A percentile compares a stretch with the other conserved stretches of the same genome.
phyloP scores from a whole-genome alignment of 2,329 filamentous ascomycete species.

The Albophoma yamanashiensis region DNA sequence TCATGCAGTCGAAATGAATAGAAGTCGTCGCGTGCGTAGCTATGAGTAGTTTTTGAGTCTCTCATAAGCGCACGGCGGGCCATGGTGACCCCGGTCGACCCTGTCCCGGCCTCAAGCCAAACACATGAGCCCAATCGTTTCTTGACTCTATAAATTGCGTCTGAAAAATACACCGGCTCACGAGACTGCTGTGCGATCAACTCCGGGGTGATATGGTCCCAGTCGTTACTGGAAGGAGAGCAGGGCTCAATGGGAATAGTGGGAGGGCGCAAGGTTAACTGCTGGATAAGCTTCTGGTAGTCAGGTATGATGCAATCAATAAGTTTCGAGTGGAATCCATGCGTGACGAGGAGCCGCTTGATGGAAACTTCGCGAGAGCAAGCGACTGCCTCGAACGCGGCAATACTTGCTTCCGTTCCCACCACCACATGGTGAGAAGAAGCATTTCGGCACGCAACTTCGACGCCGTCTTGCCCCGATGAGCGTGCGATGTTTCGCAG shows the following conservation, averaged over 20 bases:
- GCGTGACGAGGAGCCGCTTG: constrained; percentile 1
- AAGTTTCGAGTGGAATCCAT: constrained; percentile 6
- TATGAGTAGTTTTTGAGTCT: not conserved
- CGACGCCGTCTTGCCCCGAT: not conserved
- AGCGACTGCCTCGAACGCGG: not conserved
- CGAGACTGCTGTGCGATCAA: constrained; percentile 18
- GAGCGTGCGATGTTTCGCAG: not conserved
- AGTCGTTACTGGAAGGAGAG: constrained; percentile 4
- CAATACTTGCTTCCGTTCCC: constrained; percentile 13
- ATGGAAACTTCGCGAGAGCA: not conserved
- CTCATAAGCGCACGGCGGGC: constrained; percentile 14
- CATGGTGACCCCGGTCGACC: constrained; percentile 21
- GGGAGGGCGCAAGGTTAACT: constrained; percentile 1
- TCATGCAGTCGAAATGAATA: not conserved
- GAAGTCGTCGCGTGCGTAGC: not conserved
- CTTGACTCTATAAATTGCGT: constrained; percentile 16
- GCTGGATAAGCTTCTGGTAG: not conserved
- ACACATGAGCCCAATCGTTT: constrained; percentile 9
- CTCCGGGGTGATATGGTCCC: constrained; percentile 3
- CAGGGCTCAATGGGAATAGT: constrained; percentile 5
- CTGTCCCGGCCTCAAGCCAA: constrained; percentile 23
- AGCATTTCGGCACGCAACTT: constrained; percentile 23
- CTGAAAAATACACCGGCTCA: constrained; percentile 20
- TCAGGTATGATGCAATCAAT: constrained; percentile 5
- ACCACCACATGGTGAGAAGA: constrained; percentile 17